Conservation (phyloP, 345 rosid species). For the Euclidium syriacum region DNA sequence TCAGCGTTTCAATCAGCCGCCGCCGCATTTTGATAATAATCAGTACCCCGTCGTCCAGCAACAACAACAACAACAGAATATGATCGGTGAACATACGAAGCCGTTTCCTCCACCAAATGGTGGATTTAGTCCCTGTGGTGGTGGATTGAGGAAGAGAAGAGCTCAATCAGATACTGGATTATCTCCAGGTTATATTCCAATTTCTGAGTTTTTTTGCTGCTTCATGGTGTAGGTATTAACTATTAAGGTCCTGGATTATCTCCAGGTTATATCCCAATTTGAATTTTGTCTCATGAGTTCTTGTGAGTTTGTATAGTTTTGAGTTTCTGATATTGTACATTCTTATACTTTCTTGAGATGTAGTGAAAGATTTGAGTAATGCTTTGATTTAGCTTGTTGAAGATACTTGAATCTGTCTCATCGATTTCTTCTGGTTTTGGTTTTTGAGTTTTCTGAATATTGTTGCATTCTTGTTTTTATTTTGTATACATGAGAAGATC, state of each 20-base stretch:
- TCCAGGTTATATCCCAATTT: constrained; percentile 25
- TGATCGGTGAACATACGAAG: constrained; percentile 29
- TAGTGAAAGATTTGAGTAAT: no score
- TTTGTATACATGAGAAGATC: constrained; percentile 34
- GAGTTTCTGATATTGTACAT: no score
- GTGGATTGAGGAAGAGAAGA: constrained; percentile 44
- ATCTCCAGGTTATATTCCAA: constrained; percentile 28
- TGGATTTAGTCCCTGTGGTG: constrained; percentile 27
- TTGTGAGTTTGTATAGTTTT: not conserved
- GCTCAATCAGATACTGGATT: constrained; percentile 26
- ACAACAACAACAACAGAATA: constrained; percentile 30
- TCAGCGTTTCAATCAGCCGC: constrained; percentile 32
- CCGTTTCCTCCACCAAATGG: constrained; percentile 7
- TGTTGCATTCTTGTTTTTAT: not conserved
- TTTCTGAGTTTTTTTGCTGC: not conserved
- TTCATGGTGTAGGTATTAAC: no score
- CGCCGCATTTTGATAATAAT: constrained; percentile 25
- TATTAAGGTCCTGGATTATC: constrained; percentile 23
- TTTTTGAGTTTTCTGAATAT: not conserved
- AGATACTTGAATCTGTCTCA: no score
- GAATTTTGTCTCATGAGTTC: no score
- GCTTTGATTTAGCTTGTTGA: no score
- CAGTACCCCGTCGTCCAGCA: constrained; percentile 17
- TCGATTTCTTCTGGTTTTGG: no score
- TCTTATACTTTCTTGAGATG: no score